Conservation (phyloP, 352 stramenopile genomes). For the Globisporangium acanthophoron region DNA sequence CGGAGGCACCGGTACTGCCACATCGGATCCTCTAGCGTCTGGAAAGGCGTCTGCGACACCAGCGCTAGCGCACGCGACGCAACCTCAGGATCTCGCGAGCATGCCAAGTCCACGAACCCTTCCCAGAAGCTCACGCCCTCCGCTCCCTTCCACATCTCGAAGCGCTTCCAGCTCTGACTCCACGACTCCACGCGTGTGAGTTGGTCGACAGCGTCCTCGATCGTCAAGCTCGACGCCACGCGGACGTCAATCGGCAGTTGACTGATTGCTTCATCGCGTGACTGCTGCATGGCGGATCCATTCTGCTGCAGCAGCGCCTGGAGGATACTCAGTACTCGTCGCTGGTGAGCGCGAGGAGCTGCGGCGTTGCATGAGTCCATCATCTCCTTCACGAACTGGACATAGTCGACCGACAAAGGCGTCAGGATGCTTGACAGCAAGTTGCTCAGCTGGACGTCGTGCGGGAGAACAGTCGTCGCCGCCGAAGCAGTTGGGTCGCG, state of each 20-base stretch:
- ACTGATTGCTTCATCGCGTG: constrained; percentile 1
- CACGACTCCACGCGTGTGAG: constrained; percentile 25
- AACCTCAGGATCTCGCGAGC: constrained; percentile 29
- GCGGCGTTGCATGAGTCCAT: constrained; percentile 26
- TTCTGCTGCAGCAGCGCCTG: constrained; percentile 32
- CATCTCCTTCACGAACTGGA: constrained; percentile 36
- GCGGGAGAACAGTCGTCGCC: constrained; percentile 6
- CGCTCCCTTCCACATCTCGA: constrained; percentile 43
- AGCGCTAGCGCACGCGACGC: constrained; percentile 46
- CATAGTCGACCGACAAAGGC: constrained; percentile 40
- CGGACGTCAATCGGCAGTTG: constrained; percentile 20
- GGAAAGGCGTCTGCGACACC: constrained; percentile 45
- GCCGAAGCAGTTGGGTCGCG: background rate
- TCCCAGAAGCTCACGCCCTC: constrained; percentile 57
- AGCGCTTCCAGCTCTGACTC: constrained; percentile 27
- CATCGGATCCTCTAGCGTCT: constrained; percentile 57
- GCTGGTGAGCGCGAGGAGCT: constrained; percentile 19
- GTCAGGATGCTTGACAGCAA: constrained; percentile 36
- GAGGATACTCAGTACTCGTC: constrained; percentile 31
- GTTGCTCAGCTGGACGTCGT: constrained; percentile 30
- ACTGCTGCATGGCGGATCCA: constrained; percentile 11
- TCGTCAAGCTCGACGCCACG: constrained; percentile 1
- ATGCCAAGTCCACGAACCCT: constrained; percentile 50
- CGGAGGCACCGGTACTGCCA: constrained; percentile 73
- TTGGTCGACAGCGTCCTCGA: constrained; percentile 22